A percentile compares a stretch with the other conserved stretches of the same genome.
Conservation (phyloP, 176 grass and related monocot species). For the Juncus inflexus region DNA sequence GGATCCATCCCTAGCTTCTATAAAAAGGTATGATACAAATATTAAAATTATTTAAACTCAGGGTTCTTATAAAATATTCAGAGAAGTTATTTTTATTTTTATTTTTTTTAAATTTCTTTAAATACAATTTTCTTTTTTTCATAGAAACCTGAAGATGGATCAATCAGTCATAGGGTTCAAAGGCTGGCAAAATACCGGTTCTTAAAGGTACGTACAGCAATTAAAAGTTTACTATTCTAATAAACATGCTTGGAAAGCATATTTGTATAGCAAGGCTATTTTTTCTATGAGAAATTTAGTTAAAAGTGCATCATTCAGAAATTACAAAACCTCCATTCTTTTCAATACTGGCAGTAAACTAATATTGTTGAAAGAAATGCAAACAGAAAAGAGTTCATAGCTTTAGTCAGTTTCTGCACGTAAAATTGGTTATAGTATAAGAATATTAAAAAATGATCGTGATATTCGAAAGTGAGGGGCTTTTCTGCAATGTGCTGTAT, state of each 20-base stretch:
- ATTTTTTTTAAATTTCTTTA: background rate
- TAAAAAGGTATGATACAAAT: conserved; percentile 61
- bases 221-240: too few relatives aligned
- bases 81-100: too few relatives aligned
- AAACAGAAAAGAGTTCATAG: background rate
- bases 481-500: background rate
- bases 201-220: conserved; percentile 59
- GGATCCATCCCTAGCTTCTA: conserved; percentile 98
- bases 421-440: background rate
- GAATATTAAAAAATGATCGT: too few relatives aligned
- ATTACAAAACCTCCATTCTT: too few relatives aligned
- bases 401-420: background rate
- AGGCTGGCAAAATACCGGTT: conserved; percentile 92
- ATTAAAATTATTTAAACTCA: background rate
- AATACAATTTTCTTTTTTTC: conserved; percentile 1
- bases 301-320: too few relatives aligned
- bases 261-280: too few relatives aligned
- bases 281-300: too few relatives aligned
- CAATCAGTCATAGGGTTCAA: conserved; percentile 95
- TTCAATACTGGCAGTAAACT: background rate
- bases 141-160: conserved; percentile 98
- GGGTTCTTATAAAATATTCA: background rate
- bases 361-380: background rate
- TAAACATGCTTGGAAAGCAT: too few relatives aligned
- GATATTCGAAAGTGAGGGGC: too few relatives aligned